Percentiles rank a stretch among this genome's conserved stretches.
Conservation (phyloP, 345 rosid species). For the Eucalyptus marginata region DNA sequence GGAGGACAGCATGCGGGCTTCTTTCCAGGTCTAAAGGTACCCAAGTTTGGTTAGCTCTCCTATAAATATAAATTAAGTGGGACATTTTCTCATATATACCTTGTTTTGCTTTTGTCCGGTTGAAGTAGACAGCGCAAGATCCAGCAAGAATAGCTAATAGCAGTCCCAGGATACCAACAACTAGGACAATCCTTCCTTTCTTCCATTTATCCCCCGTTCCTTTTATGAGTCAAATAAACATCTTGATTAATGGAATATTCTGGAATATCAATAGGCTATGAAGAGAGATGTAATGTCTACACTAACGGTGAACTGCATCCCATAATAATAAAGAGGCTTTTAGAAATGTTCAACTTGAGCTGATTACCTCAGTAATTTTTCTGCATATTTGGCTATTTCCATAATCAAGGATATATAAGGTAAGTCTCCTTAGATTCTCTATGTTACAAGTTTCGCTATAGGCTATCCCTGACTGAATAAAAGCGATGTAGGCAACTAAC, state of each 20-base stretch:
- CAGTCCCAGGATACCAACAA: not conserved
- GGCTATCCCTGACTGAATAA: not conserved
- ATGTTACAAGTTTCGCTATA: not conserved
- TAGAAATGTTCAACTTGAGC: not conserved
- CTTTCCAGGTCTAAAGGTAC: not conserved
- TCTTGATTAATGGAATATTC: not conserved
- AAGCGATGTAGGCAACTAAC: not conserved
- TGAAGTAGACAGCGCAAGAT: not conserved
- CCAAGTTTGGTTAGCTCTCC: not conserved
- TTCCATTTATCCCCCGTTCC: slow-evolving; percentile 10
- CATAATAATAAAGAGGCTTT: not conserved
- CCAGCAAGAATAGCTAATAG: slow-evolving; percentile 1
- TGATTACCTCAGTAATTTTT: not conserved
- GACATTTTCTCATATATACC: not conserved
- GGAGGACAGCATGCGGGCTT: not conserved
- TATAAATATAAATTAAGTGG: not conserved
- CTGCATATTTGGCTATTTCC: not conserved
- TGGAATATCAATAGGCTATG: not conserved
- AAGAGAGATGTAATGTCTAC: not conserved
- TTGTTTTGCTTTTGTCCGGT: not conserved
- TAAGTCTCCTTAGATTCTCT: not conserved
- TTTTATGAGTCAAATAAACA: not conserved
- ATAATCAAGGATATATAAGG: not conserved
- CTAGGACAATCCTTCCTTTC: not conserved
- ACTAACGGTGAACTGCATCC: not conserved